Base-by-base conservation (phyloP, 768 basidiomycete genomes). In the Xerocomus potaroensis region DNA sequence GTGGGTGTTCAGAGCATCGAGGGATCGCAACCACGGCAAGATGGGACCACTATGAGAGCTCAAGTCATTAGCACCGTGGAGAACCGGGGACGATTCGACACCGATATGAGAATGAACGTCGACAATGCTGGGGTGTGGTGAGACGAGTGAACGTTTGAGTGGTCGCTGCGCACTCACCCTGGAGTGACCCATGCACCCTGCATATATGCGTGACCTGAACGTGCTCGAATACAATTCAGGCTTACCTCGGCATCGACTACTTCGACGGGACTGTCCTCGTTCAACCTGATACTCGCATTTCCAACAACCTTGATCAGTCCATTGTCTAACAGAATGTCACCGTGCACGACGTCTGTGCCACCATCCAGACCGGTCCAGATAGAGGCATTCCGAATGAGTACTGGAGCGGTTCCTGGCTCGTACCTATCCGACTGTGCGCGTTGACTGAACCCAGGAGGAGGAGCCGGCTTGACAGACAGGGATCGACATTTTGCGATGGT, bases 1-100 rank as follows among this genome's bases (percentile, higher is more conserved):
- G 47, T 86, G 86, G 0, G 84, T 87, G 61, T 90, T 88, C 52
- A 90, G 59, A 0, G 77, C 86, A 50, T 90, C 86, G 16, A 89
- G 64, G 10, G 79, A 80, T 27, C 86, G 74, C 10, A 90, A 64
- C 80, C 80, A 85, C 3, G 84, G 82, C 24, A 74, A 63, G 12
- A 77, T 10, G 22, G 45, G 46, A 7, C 55, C 23, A 8, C 78
- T 71, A 10, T 51, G 24, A 2, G 84, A 87, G 60, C 86, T 84
- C 12, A 56, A 64, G 49, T 89, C 87, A 0, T 48, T 40, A 1
- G 79, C 70, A 29, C 80, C 76, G 3, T 12, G 5, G 1, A 78
- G 62, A 0, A 3, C 26, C 0, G 79, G 78, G 0, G 67, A 47
- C 2, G 71, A 50, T 30, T 39, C 55, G 5, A 78, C 75, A 5